phyloP scores from a whole-genome alignment of 108 stramenopile species.

The Seminavis robusta region DNA sequence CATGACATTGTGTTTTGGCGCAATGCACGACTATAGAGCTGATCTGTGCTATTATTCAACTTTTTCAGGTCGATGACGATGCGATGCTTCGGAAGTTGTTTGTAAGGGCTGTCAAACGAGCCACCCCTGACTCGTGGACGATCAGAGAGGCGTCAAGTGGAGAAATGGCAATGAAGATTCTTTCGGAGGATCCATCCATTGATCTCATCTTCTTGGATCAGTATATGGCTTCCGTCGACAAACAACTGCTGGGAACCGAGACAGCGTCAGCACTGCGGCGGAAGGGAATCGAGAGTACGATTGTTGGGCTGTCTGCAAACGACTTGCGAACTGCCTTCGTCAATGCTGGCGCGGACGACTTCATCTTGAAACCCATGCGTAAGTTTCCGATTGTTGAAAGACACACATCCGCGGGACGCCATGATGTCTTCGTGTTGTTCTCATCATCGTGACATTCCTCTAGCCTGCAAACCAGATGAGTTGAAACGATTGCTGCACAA shows the following conservation, averaged over 20 bases:
- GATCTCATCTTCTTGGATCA: slow-evolving; percentile 21
- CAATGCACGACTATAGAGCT: no score
- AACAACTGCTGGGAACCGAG: slow-evolving; percentile 18
- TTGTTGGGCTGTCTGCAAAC: slow-evolving; percentile 41
- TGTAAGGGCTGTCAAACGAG: slow-evolving; percentile 4
- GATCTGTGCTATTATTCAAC: no score
- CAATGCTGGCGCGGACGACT: slow-evolving; percentile 38
- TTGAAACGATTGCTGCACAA: no score
- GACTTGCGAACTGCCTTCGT: slow-evolving; percentile 41
- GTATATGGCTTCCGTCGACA: slow-evolving; percentile 24
- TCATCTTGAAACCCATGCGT: slow-evolving; percentile 56
- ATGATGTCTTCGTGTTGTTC: no score
- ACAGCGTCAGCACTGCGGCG: slow-evolving; percentile 6
- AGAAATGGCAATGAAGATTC: slow-evolving; percentile 16
- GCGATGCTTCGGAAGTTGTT: slow-evolving; percentile 21
- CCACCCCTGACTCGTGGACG: slow-evolving; percentile 8
- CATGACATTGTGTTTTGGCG: no score
- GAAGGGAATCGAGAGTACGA: slow-evolving; percentile 3
- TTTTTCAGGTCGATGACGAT: slow-evolving; percentile 32
- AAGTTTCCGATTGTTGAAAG: no score
- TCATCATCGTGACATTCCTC: no score
- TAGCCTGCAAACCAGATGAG: no score
- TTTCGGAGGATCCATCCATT: background rate
- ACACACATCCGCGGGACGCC: no score
- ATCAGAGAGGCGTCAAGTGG: slow-evolving; percentile 24